Evolutionary conservation across 148 eudicot genomes (phyloP), one percentile per base, ranked within the genome.

Genomic region (Rhododendron griersonianum): DNA sequence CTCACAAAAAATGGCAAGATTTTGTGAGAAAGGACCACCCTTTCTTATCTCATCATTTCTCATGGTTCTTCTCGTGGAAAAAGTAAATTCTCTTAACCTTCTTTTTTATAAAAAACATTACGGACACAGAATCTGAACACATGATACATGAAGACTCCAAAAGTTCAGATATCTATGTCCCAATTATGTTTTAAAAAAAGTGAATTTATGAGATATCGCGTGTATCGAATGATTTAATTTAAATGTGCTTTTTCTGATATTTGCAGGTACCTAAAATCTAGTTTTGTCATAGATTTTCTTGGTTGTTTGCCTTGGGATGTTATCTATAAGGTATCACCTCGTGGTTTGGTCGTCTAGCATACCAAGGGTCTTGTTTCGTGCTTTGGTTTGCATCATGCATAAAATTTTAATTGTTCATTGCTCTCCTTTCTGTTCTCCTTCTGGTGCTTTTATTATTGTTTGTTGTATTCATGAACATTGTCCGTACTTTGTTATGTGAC

Each of bases 221-320:
- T 15, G 61, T 55, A 55, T 55, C 19, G 1, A 55, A 55, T 16
- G 6, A 55, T 3, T 55, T 55, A 4, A 55, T 16, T 3, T 16
- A 55, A 55, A 4, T 18, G 61, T 55, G 61, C 21, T 4, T 16
- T 55, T 55, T 55, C 61, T 16, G 15, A 55, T 65, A 47, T 15
- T 10, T 88, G 69, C 91, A 97, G 99, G 93, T 97, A 97, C 91
- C 77, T 97, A 67, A 95, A 95, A 84, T 95, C 98, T 71, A 89
- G 88, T 83, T 97, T 97, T 90, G 44, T 94, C 82, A 2, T 92
- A 79, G 98, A 97, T 88, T 78, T 97, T 41, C 95, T 97, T 39
- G 95, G 92, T 28, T 97, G 98, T 83, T 81, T 97, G 92, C 99
- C 99, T 63, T 95, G 98, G 99, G 99, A 97, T 88, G 83, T 92